Evolutionary conservation across 2,329 filamentous ascomycete genomes (phyloP), one percentile per base, ranked within the genome.

Genomic region (Penicillium sp.): DNA sequence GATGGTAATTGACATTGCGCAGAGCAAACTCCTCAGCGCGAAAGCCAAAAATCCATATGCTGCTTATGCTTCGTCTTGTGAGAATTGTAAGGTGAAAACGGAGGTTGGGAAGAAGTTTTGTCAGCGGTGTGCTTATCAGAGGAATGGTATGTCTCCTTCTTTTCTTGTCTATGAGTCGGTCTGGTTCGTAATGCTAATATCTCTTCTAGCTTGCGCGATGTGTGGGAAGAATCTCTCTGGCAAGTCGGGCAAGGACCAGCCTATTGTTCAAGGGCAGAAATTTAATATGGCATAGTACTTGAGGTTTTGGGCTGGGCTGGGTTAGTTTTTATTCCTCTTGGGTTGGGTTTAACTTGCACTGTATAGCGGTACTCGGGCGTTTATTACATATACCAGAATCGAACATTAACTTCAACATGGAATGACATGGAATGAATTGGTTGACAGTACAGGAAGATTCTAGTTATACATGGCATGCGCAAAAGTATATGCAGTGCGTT

Each of bases 41-140:
- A 76, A 77, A 39, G 83, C 83, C 28, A 82, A 84, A 68, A 85
- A 86, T 55, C 82, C 82, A 0, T 86, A 83, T 57, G 81, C 81
- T 2, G 76, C 80, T 46, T 84, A 85, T 64, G 76, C 81, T 9
- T 82, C 80, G 59, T 77, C 78, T 0, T 86, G 82, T 60, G 75
- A 76, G 8, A 75, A 74, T 33, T 86, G 82, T 74, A 84, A 82
- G 65, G 79, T 78, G 25, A 84, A 84, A 64, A 76, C 81, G n/a
- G 76, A 81, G 10, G 76, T 81, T 59, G 82, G 82, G 11, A 75
- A 77, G 62, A 79, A 78, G 40, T 80, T 73, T 54, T 86, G 82
- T 59, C 78, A 84, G 54, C 76, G 77, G 36, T 86, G 82, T 64
- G 81, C 82, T 11, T 86, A 84, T 66, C 77, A 80, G 60, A 75